Base-by-base conservation (phyloP, 495 filamentous ascomycete species). In the Aspergillus cavernicola region DNA sequence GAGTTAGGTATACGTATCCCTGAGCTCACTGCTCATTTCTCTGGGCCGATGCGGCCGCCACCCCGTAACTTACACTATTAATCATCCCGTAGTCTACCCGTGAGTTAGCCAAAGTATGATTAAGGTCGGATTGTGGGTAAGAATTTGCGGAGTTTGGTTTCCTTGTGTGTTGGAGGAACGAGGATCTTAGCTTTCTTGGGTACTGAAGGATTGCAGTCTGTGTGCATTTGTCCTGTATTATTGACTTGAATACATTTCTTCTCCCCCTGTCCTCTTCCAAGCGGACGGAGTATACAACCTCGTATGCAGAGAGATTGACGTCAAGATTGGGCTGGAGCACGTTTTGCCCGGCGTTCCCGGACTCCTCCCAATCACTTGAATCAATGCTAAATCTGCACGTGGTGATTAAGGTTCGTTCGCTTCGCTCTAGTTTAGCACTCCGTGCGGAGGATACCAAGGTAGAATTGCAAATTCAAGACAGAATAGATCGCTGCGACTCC, bases 401-500 rank as follows among this genome's bases (percentile, higher is more conserved):
- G 44, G 44, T 11, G 19, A 36, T 24, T 47, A 47, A 47, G 44
- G 29, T 47, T 47, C 8, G 19, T 36, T 13, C 23, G 41, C 24
- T 13, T 18, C 11, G 24, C 16, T n/a, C 6, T 46, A 46, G 8
- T 23, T 29, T 16, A 43, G 24, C 9, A 29, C n/a, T 28, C 23
- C n/a, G 41, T 13, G 20, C n/a, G 18, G 37, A 18, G 32, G 12
- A 18, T 37, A 10, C 13, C n/a, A 16, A 16, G 6, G 9, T 28
- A 16, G 20, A 42, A 11, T 22, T 40, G 24, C 13, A 8, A 22
- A 46, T 46, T 46, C 13, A 46, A 35, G 28, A 19, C 8, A 46
- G 3, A 22, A 26, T 50, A 24, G 15, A 43, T 52, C 54, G 32
- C 33, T 51, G 32, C 8, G 52, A 54, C 52, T 54, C 52, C 52